Evolutionary conservation across 371 early-diverging fungal genomes (phyloP).

Genomic region (Rhizomucor miehei): DNA sequence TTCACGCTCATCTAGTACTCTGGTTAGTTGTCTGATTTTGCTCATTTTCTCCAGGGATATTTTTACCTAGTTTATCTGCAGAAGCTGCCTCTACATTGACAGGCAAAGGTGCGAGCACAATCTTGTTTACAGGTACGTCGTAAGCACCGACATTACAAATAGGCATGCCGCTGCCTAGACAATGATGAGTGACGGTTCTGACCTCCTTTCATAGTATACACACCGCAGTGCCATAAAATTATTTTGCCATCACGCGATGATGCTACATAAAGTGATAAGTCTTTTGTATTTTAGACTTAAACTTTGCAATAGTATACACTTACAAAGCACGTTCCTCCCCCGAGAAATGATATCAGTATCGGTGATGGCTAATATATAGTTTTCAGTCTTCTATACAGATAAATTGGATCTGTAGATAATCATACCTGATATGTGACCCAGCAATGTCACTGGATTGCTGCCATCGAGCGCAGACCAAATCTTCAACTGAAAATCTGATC

Average conservation of each 20-base stretch:
- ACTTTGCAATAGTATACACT: constrained; percentile 7
- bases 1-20: constrained; percentile 41
- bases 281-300: no score
- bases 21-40: neutral
- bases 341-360: constrained; percentile 53
- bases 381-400: neutral
- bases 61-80: constrained; percentile 17
- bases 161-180: constrained; percentile 31
- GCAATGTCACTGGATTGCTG: constrained; percentile 69
- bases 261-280: constrained; percentile 21
- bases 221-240: constrained; percentile 59
- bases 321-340: constrained; percentile 60
- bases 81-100: constrained; percentile 13
- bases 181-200: neutral
- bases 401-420: neutral
- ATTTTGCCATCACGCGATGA: constrained; percentile 58
- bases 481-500: constrained; percentile 63
- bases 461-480: constrained; percentile 78
- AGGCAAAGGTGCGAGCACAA: constrained; percentile 28
- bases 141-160: constrained; percentile 39
- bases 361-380: constrained; percentile 39
- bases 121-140: constrained; percentile 31
- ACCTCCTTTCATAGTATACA: neutral
- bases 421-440: constrained; percentile 63
- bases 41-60: neutral